Conservation (phyloP, 2,329 filamentous ascomycete genomes). For the Chaetomium sp. region DNA sequence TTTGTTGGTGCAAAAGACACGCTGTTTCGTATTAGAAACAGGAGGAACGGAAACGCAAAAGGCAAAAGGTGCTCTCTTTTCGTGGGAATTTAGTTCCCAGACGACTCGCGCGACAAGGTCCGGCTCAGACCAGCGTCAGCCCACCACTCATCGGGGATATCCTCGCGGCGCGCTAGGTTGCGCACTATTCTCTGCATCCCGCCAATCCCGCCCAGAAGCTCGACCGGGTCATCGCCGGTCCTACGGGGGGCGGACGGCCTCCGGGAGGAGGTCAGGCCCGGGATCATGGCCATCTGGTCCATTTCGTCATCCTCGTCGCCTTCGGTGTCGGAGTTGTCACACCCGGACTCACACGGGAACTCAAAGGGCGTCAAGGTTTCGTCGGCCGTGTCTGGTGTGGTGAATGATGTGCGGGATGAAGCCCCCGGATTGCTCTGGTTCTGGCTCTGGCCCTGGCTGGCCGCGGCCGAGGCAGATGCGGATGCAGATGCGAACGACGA, state of each 20-base stretch:
- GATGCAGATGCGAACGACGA: slow-evolving; percentile 73
- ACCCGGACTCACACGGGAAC: slow-evolving; percentile 45
- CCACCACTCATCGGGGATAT: slow-evolving; percentile 82
- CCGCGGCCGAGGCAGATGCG: slow-evolving; percentile 34
- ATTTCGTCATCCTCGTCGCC: slow-evolving; percentile 37
- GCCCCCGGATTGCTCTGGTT: slow-evolving; percentile 26
- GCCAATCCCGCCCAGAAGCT: slow-evolving; percentile 37
- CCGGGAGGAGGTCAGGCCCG: slow-evolving; percentile 10
- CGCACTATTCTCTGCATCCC: slow-evolving; percentile 69
- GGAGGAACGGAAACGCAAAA: not conserved
- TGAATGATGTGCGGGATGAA: slow-evolving; percentile 44
- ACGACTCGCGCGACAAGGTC: slow-evolving; percentile 41
- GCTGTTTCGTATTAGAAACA: not conserved
- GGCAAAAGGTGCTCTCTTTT: not conserved
- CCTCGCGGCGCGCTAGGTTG: slow-evolving; percentile 60
- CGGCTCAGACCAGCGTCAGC: slow-evolving; percentile 60
- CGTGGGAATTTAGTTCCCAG: slow-evolving; percentile 13
- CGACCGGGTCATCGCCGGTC: slow-evolving; percentile 28
- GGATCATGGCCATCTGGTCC: slow-evolving; percentile 2
- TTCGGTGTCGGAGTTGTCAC: slow-evolving; percentile 51
- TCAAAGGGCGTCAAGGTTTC: slow-evolving; percentile 29
- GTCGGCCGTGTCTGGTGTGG: slow-evolving; percentile 33
- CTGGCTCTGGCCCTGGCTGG: slow-evolving; percentile 32
- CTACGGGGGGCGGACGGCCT: slow-evolving; percentile 31
- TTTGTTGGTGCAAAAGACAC: not conserved